Conservation (phyloP, 768 basidiomycete species). For the Mycena alexandri region DNA sequence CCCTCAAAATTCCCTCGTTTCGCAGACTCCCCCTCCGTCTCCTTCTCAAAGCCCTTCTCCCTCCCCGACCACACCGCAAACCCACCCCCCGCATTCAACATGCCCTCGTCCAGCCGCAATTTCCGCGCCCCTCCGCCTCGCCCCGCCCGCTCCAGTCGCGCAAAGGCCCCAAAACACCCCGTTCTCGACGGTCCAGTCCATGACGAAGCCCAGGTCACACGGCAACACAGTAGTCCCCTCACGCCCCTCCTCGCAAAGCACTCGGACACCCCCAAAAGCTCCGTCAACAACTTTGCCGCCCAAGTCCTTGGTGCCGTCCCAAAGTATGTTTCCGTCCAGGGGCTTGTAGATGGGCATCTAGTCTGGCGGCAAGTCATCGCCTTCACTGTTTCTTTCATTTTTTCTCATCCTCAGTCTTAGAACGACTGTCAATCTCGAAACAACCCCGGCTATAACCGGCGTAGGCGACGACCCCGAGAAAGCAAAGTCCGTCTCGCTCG, state of each 20-base stretch:
- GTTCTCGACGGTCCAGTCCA: conserved; percentile 17
- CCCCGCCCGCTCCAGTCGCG: background rate
- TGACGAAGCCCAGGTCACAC: conserved; percentile 6
- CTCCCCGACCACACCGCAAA: conserved; percentile 33
- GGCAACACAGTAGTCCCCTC: conserved; percentile 6
- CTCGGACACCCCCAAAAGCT: conserved; percentile 23
- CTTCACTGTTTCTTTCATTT: background rate
- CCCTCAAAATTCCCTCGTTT: conserved; percentile 48
- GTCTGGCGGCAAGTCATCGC: conserved; percentile 30
- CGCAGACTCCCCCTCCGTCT: conserved; percentile 41
- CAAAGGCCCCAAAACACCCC: conserved; percentile 2
- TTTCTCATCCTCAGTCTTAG: conserved; percentile 41
- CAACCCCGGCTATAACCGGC: conserved; percentile 62
- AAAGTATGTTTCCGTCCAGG: conserved; percentile 26
- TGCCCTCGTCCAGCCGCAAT: conserved; percentile 44
- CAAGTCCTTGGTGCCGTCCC: conserved; percentile 22
- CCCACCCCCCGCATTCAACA: conserved; percentile 42
- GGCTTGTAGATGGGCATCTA: conserved; percentile 13
- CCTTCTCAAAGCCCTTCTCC: conserved; percentile 39
- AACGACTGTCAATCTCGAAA: conserved; percentile 55
- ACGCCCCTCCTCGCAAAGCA: conserved; percentile 31
- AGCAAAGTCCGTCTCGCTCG: conserved; percentile 80
- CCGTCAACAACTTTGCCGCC: conserved; percentile 24
- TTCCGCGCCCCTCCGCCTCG: conserved; percentile 25
- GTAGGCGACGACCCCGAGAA: conserved; percentile 71